Percentiles rank a stretch among this genome's conserved stretches.
phyloP scores from a whole-genome alignment of 805 yeast genomes.

The Blastobotrys chiropterorum region DNA sequence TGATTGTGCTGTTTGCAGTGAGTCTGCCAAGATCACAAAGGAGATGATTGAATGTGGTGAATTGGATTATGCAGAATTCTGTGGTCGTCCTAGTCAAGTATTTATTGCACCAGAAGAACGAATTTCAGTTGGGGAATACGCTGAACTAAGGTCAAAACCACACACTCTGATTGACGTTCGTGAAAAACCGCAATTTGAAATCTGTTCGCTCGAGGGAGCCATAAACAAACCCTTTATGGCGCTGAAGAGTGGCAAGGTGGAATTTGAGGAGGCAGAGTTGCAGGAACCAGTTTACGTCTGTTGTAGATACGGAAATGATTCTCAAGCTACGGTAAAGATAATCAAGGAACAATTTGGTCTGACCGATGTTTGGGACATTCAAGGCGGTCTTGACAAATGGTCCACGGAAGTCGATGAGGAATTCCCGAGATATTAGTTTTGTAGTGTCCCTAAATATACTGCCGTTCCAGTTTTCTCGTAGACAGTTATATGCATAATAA shows the following conservation, averaged over 20 bases:
- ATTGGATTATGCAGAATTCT: conserved; percentile 64
- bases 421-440: conserved; percentile 55
- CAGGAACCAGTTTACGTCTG: conserved; percentile 47
- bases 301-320: conserved; percentile 89
- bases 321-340: conserved; percentile 63
- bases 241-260: conserved; percentile 32
- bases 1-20: conserved; percentile 62
- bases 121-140: conserved; percentile 38
- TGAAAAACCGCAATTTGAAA: conserved; percentile 66
- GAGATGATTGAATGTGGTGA: conserved; percentile 40
- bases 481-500: too few relatives aligned
- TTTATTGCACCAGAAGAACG: conserved; percentile 44
- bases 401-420: conserved; percentile 49
- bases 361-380: conserved; percentile 52
- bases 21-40: conserved; percentile 43
- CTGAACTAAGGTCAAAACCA: conserved; percentile 13
- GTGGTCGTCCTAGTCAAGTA: conserved; percentile 52
- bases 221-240: conserved; percentile 58
- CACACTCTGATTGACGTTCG: conserved; percentile 67
- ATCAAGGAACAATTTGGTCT: conserved; percentile 48
- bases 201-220: conserved; percentile 55
- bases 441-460: too few relatives aligned
- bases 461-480: too few relatives aligned
- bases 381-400: conserved; percentile 76
- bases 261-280: conserved; percentile 19